A percentile compares a stretch with the other conserved stretches of the same genome.
Conservation (phyloP, 257 asterid genomes). For the Solanum chiquidenum region DNA sequence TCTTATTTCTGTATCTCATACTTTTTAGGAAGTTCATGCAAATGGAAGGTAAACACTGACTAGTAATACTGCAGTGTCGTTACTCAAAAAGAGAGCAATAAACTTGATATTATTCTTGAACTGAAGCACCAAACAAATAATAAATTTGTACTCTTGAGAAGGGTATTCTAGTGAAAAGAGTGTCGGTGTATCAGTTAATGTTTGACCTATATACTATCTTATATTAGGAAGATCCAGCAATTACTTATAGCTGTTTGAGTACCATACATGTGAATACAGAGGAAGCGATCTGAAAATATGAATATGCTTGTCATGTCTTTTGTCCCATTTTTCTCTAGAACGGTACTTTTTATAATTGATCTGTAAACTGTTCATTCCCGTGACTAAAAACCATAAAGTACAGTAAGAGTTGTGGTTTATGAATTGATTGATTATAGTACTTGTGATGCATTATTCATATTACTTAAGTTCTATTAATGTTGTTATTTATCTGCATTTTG, state of each 20-base stretch:
- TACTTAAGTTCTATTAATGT: not conserved
- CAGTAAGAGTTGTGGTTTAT: not conserved
- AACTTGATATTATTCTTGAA: not conserved
- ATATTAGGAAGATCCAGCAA: not conserved
- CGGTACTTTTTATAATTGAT: not conserved
- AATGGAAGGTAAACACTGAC: not conserved
- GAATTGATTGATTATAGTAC: not conserved
- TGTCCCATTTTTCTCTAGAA: not conserved
- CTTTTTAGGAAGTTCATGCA: not conserved
- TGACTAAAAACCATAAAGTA: not conserved
- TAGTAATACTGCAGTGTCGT: not conserved
- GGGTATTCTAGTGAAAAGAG: not conserved
- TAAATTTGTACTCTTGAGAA: not conserved
- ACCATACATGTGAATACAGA: not conserved
- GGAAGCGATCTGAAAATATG: not conserved
- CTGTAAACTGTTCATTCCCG: not conserved
- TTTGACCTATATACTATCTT: not conserved
- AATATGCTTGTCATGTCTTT: not conserved
- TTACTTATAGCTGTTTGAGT: not conserved
- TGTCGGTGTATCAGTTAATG: not conserved
- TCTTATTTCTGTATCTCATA: not conserved
- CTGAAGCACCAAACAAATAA: not conserved
- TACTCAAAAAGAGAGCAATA: not conserved
- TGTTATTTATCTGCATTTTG: not conserved
- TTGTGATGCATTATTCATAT: not conserved